Conservation (phyloP, 805 yeast species). For the Barnettozyma botsteinii region DNA sequence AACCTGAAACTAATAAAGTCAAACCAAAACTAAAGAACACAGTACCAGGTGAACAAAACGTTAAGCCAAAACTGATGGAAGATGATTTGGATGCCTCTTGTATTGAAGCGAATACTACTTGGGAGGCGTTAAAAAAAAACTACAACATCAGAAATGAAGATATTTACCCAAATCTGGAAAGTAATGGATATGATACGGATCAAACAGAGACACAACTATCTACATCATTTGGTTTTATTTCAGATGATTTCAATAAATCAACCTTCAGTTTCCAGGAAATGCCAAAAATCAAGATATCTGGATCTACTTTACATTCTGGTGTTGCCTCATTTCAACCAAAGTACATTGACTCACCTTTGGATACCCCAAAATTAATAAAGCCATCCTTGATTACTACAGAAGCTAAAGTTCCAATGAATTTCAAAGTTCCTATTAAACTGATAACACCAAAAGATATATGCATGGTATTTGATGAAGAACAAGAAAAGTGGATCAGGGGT, state of each 20-base stretch:
- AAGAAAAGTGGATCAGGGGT: slow-evolving; percentile 18
- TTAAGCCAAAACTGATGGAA: not conserved
- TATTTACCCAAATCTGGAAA: slow-evolving; percentile 5
- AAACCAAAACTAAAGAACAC: not conserved
- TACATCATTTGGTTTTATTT: not conserved
- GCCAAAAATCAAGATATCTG: slow-evolving; percentile 13
- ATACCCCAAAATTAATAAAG: slow-evolving; percentile 21
- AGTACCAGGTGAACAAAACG: not conserved
- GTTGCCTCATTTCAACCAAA: slow-evolving; percentile 16
- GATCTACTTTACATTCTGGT: slow-evolving; percentile 14
- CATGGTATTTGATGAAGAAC: slow-evolving; percentile 18
- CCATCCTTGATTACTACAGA: slow-evolving; percentile 1
- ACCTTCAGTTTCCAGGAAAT: slow-evolving; percentile 24
- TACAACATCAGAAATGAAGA: slow-evolving; percentile 14
- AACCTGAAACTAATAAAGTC: not conserved
- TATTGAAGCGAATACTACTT: slow-evolving; percentile 12
- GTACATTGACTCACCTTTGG: slow-evolving; percentile 22
- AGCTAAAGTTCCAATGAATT: slow-evolving; percentile 3
- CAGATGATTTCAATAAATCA: slow-evolving; percentile 10
- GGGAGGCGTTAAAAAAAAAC: slow-evolving; percentile 21
- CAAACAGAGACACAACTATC: not conserved
- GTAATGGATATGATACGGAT: slow-evolving; percentile 1
- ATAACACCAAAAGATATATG: slow-evolving; percentile 22
- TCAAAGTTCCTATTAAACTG: slow-evolving; percentile 13
- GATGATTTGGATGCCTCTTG: not conserved